Evolutionary conservation across 805 yeast species (phyloP).

Genomic region (Hanseniaspora vineae): DNA sequence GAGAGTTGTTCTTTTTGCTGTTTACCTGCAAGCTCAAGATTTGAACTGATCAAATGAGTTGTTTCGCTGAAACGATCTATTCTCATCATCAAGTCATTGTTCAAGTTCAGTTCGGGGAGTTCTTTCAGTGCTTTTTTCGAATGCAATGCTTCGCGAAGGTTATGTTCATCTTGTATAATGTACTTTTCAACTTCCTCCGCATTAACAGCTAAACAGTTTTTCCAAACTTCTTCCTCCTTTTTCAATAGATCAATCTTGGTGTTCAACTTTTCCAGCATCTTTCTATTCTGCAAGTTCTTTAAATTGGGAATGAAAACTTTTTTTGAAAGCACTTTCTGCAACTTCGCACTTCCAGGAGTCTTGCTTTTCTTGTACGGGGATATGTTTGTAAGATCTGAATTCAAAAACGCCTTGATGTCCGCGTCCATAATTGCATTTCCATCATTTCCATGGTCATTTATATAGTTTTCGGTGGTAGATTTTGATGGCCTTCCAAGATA

Average conservation of each 20-base stretch:
- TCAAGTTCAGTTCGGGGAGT: not conserved
- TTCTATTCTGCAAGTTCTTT: conserved; percentile 19
- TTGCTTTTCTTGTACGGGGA: not conserved
- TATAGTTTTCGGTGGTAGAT: too few relatives aligned
- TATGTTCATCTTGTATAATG: not conserved
- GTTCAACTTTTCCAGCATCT: conserved; percentile 12
- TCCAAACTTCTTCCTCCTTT: conserved; percentile 18
- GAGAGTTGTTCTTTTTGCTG: not conserved
- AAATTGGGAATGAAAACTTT: conserved; percentile 15
- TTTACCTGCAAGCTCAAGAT: not conserved
- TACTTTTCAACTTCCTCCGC: not conserved
- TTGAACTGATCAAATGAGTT: not conserved
- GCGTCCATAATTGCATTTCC: not conserved
- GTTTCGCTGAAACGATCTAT: not conserved
- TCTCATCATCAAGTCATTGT: not conserved
- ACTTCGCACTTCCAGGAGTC: not conserved
- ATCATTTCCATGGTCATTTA: too few relatives aligned
- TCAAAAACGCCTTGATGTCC: conserved; percentile 10
- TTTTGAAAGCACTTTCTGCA: not conserved
- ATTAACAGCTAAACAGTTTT: conserved; percentile 7
- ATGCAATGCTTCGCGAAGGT: not conserved
- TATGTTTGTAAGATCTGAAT: conserved; percentile 6
- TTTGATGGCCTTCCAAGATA: not conserved
- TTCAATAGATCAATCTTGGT: conserved; percentile 15
- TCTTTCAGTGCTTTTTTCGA: not conserved